Conservation (phyloP, 2,329 filamentous ascomycete genomes). For the Arthroderma sp. region DNA sequence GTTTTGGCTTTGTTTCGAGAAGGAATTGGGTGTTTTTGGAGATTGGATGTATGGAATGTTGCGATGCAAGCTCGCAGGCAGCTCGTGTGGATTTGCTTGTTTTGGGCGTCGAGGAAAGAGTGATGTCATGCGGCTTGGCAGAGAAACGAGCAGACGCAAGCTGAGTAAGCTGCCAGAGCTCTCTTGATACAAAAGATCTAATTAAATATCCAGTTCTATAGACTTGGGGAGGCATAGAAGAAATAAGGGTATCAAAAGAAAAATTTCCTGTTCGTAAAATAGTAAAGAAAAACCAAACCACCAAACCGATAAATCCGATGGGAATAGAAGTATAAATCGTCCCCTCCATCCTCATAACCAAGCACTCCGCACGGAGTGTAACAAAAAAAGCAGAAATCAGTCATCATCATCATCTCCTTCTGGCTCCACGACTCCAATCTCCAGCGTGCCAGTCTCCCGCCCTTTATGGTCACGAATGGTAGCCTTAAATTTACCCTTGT, state of each 20-base stretch:
- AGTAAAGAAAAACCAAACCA: too few species aligned
- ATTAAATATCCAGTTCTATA: too few species aligned
- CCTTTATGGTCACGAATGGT: conserved; percentile 36
- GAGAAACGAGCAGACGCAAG: neutral
- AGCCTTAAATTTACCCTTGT: conserved; percentile 68
- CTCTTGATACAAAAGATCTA: too few species aligned
- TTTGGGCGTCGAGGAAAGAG: neutral
- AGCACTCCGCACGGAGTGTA: neutral
- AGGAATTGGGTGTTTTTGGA: neutral
- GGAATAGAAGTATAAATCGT: too few species aligned
- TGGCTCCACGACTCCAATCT: conserved; percentile 32
- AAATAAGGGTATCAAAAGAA: too few species aligned
- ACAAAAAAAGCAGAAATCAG: conserved; percentile 1
- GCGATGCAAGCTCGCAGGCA: conserved; percentile 6
- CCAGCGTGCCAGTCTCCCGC: conserved; percentile 33
- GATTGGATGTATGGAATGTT: neutral
- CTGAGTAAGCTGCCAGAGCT: too few species aligned
- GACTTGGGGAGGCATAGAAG: too few species aligned
- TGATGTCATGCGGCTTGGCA: conserved; percentile 3
- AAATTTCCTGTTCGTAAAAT: too few species aligned
- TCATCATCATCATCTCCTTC: conserved; percentile 21
- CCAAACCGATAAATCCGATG: too few species aligned
- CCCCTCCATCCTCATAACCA: too few species aligned
- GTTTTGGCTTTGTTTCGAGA: neutral
- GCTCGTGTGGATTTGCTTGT: conserved; percentile 1